Evolutionary conservation across 805 yeast genomes (phyloP).

Genomic region (Yarrowia sp.): DNA sequence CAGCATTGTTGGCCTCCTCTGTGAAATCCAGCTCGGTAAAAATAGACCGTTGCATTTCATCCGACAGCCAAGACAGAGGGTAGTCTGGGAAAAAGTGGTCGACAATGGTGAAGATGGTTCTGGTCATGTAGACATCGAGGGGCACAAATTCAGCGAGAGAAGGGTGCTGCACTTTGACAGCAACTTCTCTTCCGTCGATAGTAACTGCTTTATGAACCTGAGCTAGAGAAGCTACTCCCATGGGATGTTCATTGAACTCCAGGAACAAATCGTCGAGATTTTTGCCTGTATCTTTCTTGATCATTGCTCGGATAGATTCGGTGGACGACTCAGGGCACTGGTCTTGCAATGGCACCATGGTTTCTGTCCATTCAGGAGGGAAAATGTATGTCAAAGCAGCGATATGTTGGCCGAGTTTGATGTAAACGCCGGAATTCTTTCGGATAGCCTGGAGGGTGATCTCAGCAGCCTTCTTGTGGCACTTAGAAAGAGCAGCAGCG

Average conservation of each 20-base stretch:
- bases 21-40: constrained; percentile 87
- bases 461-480: constrained; percentile 74
- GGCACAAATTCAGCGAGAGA: constrained; percentile 84
- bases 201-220: constrained; percentile 85
- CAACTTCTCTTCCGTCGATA: constrained; percentile 66
- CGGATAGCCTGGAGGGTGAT: constrained; percentile 78
- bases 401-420: constrained; percentile 92
- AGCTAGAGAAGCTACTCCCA: constrained; percentile 95
- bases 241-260: constrained; percentile 67
- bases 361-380: constrained; percentile 91
- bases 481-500: constrained; percentile 52
- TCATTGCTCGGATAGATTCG: constrained; percentile 67
- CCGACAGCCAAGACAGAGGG: constrained; percentile 93
- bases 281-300: constrained; percentile 62
- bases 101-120: constrained; percentile 69
- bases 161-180: constrained; percentile 95
- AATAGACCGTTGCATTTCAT: constrained; percentile 82
- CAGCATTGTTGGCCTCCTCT: constrained; percentile 81
- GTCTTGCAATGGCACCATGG: constrained; percentile 92
- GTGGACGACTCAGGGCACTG: constrained; percentile 78
- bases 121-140: constrained; percentile 76
- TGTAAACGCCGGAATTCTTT: constrained; percentile 86
- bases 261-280: constrained; percentile 61
- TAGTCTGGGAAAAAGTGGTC: constrained; percentile 86
- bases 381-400: constrained; percentile 87